Evolutionary conservation across 2,329 filamentous ascomycete species (phyloP), one percentile per base, ranked within the genome.

Genomic region (Xylariaceae sp.): DNA sequence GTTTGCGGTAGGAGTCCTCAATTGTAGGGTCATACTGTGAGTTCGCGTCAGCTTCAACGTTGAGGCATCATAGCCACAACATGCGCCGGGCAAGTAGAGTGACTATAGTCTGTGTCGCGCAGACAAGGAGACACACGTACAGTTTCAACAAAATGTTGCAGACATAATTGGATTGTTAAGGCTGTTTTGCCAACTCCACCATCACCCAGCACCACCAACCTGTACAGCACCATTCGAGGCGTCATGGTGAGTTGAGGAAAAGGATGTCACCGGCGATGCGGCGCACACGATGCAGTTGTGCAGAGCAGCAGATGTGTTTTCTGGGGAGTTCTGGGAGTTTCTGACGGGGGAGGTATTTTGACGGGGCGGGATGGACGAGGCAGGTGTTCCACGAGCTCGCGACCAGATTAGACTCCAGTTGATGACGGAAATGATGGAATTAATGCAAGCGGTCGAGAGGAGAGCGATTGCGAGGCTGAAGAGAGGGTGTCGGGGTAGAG

Each of bases 61-160:
- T 18, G 18, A 2, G 9, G 19, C 27, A n/a, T 39, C 19, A 48
- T 22, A 4, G 7, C 27, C 19, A 17, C 19, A 31, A 46, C 9
- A 19, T 38, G 33, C 11, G n/a, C 10, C 18, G 46, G 27, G 18
- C 10, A 31, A 22, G 33, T 39, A 38, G 30, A 35, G 5, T 6
- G 12, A 31, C 43, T 50, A 18, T 45, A 30, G 18, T 17, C 40
- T 10, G 19, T 14, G 15, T 17, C n/a, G 39, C 39, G 22, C 22
- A 45, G 15, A 44, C 7, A 47, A 15, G 4, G 33, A 10, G 10
- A 15, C 4, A 40, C 30, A 76, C 81, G 72, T 73, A 85, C 82
- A 55, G 90, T 96, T 75, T 97, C 92, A 64, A 97, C 91, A 69
- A 99, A 99, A 73, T 99, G 94, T 72, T 97, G 95, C 66, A 97